Evolutionary conservation across 352 stramenopile genomes (phyloP), one percentile per base, ranked within the genome.

Genomic region (Pythium folliculosum): DNA sequence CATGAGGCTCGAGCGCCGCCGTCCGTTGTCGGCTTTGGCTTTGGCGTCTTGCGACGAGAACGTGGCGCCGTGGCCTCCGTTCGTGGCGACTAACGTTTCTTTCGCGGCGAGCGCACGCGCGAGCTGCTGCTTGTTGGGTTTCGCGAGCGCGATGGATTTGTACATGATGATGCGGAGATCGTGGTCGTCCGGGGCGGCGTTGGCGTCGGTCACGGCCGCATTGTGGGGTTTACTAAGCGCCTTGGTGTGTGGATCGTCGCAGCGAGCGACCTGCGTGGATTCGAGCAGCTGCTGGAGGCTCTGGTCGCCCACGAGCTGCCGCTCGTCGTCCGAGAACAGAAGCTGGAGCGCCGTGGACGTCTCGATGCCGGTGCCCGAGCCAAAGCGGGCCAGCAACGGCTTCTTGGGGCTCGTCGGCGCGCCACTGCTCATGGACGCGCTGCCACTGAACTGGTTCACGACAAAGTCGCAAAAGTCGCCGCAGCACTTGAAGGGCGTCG

Each of bases 141-240:
- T 91, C 10, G 78, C 84, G 14, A 96, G 66, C 12, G 81, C 77
- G 54, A 97, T 87, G n/a, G 82, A 92, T 64, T 84, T 84, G 75
- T 90, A 94, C 43, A 75, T 85, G 70, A 96, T 78, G 58, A 89
- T 73, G 16, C 74, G 75, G 8, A 89, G 66, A 2, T 89, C 75
- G 0, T 57, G 43, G 38, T 47, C 48, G 9, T 64, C 67, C 21
- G 16, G 51, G 13, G 51, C 13, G 10, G 37, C 30, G 19, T 19
- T 58, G 17, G 47, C 14, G 47, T n/a, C 32, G 17, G 27, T 40
- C 1, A 3, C 48, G 14, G 16, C 19, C 1, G 32, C 0, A 32
- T 68, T 61, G 4, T 56, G 3, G 23, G 51, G 23, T 68, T 60
- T n/a, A 60, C 52, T 8, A 22, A 61, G 47, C 62, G 70, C 54